phyloP scores from a whole-genome alignment of 768 basidiomycete species.

The Xerocomellus dryophilus region DNA sequence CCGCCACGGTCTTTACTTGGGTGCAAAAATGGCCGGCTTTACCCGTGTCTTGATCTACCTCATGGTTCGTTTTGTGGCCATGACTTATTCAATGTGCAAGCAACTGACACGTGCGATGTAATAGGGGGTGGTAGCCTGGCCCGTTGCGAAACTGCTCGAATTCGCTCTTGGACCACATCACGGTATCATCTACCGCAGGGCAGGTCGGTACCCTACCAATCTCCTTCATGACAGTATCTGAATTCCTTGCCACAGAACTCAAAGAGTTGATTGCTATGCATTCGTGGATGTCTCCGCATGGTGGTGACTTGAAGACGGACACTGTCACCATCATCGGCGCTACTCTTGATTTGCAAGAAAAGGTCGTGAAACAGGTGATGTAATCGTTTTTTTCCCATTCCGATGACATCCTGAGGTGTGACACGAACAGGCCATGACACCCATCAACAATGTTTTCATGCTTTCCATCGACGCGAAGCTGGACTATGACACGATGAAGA shows the following conservation, averaged over 20 bases:
- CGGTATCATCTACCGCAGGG: constrained; percentile 86
- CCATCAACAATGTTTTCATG: constrained; percentile 81
- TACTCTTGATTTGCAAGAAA: constrained; percentile 85
- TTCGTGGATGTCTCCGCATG: constrained; percentile 63
- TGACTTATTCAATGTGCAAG: background rate
- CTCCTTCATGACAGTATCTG: background rate
- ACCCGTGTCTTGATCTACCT: constrained; percentile 66
- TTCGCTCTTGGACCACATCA: constrained; percentile 77
- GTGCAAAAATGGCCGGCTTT: constrained; percentile 79
- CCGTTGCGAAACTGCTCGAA: constrained; percentile 80
- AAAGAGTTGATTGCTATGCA: constrained; percentile 93
- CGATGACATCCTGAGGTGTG: background rate
- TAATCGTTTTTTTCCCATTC: background rate
- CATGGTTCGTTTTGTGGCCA: constrained; percentile 41
- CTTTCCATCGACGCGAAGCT: constrained; percentile 79
- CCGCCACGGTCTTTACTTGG: constrained; percentile 83
- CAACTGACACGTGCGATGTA: background rate
- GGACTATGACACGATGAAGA: constrained; percentile 74
- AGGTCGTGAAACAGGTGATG: constrained; percentile 64
- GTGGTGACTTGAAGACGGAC: constrained; percentile 82
- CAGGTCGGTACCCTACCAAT: constrained; percentile 36
- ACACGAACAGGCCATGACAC: constrained; percentile 66
- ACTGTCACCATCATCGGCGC: constrained; percentile 90
- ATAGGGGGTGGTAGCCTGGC: constrained; percentile 78
- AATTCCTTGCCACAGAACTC: constrained; percentile 46